Conservation (phyloP, 2,329 filamentous ascomycete genomes). For the Thielaviopsis musarum region DNA sequence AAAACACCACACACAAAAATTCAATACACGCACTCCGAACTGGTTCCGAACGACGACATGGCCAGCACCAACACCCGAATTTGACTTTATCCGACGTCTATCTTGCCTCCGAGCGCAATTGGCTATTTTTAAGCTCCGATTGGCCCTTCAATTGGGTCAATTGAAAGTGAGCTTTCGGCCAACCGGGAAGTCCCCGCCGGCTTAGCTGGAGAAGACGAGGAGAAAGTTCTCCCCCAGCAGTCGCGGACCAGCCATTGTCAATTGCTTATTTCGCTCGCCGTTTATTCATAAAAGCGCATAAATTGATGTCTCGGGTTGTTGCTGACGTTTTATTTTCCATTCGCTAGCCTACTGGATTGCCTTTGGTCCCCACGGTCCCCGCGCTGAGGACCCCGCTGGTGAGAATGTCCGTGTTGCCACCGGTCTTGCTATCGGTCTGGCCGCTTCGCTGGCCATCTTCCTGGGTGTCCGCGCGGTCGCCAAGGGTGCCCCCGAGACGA, state of each 20-base stretch:
- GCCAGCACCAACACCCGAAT: not conserved
- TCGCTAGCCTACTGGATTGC: slow-evolving; percentile 89
- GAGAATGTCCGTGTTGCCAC: slow-evolving; percentile 65
- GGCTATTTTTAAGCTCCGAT: not conserved
- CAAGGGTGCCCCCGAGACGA: slow-evolving; percentile 58
- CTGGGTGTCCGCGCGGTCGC: slow-evolving; percentile 53
- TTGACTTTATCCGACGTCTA: not conserved
- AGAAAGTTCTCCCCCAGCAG: not conserved
- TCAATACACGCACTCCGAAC: not conserved
- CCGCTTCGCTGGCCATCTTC: slow-evolving; percentile 55
- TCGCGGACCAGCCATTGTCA: not conserved
- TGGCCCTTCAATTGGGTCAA: not conserved
- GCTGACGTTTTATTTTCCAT: slow-evolving; percentile 11
- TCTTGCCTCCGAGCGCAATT: not conserved
- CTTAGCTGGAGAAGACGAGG: not conserved
- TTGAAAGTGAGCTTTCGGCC: not conserved
- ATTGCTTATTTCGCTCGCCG: not conserved
- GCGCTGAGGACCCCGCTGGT: slow-evolving; percentile 64
- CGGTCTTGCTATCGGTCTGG: slow-evolving; percentile 54
- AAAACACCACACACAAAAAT: slow-evolving; percentile 2
- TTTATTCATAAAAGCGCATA: not conserved
- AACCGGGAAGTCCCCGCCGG: not conserved
- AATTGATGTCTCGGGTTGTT: not conserved
- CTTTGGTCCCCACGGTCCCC: slow-evolving; percentile 90
- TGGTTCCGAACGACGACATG: not conserved